Percentiles rank a stretch among this genome's conserved stretches.
Evolutionary conservation across 108 stramenopile species (phyloP).

Genomic region (Aurantiochytrium sp.): DNA sequence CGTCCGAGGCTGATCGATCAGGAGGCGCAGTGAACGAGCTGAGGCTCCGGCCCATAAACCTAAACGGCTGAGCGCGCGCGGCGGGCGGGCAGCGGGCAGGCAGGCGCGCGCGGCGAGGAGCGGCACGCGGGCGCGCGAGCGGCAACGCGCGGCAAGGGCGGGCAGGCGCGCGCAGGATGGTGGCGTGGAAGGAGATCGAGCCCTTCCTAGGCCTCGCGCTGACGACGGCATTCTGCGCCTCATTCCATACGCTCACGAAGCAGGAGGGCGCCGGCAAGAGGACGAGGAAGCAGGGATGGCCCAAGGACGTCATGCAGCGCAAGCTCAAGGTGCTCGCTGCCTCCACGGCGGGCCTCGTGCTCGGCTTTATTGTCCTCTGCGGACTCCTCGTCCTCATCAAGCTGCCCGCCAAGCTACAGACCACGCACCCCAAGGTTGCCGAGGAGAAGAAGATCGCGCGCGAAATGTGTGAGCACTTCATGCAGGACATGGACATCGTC

Average conservation of each 20-base stretch:
- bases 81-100: no score
- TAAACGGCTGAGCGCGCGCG: no score
- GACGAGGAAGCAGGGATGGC: neutral
- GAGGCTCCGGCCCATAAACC: no score
- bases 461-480: neutral
- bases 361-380: neutral
- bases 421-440: neutral
- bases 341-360: neutral
- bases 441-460: neutral
- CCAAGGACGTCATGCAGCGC: neutral
- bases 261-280: neutral
- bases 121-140: no score
- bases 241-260: neutral
- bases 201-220: neutral
- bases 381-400: neutral
- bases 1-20: no score
- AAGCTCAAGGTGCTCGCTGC: neutral
- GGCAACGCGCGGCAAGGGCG: no score
- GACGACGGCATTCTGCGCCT: neutral
- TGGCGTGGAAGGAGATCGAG: slow-evolving; percentile 23
- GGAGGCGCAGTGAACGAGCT: no score
- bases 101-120: no score
- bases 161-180: no score
- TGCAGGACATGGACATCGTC: neutral
- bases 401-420: neutral